Evolutionary conservation across 129 eudicot genomes (phyloP).

Genomic region (Saussurea involucrata): DNA sequence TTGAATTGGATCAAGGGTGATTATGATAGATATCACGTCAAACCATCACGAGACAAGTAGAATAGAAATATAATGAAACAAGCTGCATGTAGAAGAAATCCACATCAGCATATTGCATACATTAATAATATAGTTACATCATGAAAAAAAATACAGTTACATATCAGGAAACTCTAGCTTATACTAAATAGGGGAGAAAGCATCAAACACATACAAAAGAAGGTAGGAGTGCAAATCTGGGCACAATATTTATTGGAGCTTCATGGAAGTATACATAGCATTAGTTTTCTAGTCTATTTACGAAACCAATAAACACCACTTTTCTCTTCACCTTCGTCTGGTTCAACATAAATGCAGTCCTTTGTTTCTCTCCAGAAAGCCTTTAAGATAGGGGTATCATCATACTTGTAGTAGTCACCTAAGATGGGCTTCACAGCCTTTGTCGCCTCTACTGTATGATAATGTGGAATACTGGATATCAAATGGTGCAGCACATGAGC

Average conservation of each 20-base stretch:
- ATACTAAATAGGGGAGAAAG: not conserved
- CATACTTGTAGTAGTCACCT: not conserved
- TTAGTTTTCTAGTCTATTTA: not conserved
- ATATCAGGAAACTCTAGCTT: not conserved
- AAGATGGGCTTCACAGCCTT: not conserved
- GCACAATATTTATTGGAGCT: not conserved
- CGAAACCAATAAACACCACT: slow-evolving; percentile 30
- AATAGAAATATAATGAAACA: not conserved
- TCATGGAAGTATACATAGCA: not conserved
- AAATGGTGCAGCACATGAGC: slow-evolving; percentile 33
- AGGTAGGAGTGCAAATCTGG: not conserved
- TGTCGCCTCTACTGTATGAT: slow-evolving; percentile 1
- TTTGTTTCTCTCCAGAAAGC: slow-evolving; percentile 6
- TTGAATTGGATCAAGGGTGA: not conserved
- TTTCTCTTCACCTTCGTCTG: slow-evolving; percentile 11
- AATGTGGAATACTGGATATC: slow-evolving; percentile 43
- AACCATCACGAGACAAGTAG: not conserved
- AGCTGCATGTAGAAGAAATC: not conserved
- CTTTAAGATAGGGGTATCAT: not conserved
- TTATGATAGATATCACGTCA: not conserved
- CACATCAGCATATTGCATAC: not conserved
- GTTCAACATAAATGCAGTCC: slow-evolving; percentile 39
- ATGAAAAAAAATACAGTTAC: no score
- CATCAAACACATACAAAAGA: not conserved
- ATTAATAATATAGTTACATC: no score